Evolutionary conservation across 2,329 filamentous ascomycete species (phyloP), one percentile per base, ranked within the genome.

Genomic region (Alternaria triticimaculans): DNA sequence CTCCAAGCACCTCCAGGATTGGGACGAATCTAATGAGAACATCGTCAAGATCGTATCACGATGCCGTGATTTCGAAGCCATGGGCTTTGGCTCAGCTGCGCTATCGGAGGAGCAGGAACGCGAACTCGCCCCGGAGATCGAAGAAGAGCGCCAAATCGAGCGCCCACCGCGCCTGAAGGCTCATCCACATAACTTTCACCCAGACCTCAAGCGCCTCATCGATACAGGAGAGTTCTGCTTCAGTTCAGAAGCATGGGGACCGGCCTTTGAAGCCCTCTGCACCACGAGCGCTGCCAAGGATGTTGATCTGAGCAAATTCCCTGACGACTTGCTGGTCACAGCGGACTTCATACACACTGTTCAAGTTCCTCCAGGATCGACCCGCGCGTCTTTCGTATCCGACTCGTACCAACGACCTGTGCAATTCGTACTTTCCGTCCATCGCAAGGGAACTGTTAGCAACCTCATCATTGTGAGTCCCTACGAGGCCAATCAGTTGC

Each of bases 101-200:
- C 76, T 91, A 0, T 79, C 87, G 3, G 89, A 92, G 69, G 90
- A 93, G 61, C 89, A 92, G 66, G 90, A 93, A 71, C 83, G 90
- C 0, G 90, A 92, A 65, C 80, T 93, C 0, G 82, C 87, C 0
- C 88, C 88, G 0, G 90, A 93, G 64, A 83, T 87, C 1, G 87
- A 92, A 66, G 78, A 85, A 25, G 87, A 92, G 69, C 80, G 83
- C 1, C 79, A 91, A 53, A 67, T 87, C 1, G 80, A 91, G 66
- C 80, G 80, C 2, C 86, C 88, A 0, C 70, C 74, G 0, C 60
- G 75, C 0, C 80, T 81, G 1, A 41, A 69, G 0, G 82, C 88
- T 0, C 70, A 65, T 0, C 1, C 9, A 0, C 86, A 90, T 49
- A 3, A 0, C 0, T 11, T 89, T 0, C 83, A 88, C 55, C 11